These are phyloP conservation scores for Scenedesmus sp. DNA, from an alignment of 163 green algal genomes.

Conservation along the genomic window DNA sequence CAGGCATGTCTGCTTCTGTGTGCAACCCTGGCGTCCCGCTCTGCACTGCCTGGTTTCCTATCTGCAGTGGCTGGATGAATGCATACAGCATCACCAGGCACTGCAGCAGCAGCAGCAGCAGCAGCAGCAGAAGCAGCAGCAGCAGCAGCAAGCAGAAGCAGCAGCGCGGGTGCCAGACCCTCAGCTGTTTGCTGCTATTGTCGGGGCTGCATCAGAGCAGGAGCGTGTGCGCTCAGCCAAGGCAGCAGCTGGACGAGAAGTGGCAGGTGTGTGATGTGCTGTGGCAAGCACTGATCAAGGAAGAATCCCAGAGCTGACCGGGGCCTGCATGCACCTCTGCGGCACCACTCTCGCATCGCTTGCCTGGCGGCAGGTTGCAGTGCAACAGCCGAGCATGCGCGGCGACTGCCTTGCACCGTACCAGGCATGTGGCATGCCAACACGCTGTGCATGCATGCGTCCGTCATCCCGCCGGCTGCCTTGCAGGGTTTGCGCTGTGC, in stretches of 20 bases:
- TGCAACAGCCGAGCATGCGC: too few relatives aligned
- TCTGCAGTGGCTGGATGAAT: not conserved
- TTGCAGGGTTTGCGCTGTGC: conserved; percentile 68
- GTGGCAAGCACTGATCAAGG: not conserved
- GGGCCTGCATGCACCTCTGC: too few relatives aligned
- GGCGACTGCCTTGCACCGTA: too few relatives aligned
- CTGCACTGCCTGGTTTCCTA: not conserved
- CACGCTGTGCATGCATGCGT: not conserved
- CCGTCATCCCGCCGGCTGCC: not conserved
- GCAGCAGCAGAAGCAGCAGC: not conserved
- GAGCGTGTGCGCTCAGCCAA: conserved; percentile 66
- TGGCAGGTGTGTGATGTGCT: conserved; percentile 54
- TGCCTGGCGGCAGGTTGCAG: not conserved
- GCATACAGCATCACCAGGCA: not conserved
- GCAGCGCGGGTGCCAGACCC: not conserved
- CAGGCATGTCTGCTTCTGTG: not conserved
- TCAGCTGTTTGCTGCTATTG: conserved; percentile 25
- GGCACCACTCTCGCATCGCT: not conserved
- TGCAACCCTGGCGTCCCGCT: not conserved
- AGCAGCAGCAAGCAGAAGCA: not conserved
- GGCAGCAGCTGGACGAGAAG: conserved; percentile 55
- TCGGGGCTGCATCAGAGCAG: not conserved
- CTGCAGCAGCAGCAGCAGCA: conserved; percentile 25
- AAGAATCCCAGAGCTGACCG: too few relatives aligned
- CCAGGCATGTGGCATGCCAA: too few relatives aligned